Evolutionary conservation across 768 basidiomycete genomes (phyloP), one percentile per base, ranked within the genome.

Genomic region (Suillus placidus): DNA sequence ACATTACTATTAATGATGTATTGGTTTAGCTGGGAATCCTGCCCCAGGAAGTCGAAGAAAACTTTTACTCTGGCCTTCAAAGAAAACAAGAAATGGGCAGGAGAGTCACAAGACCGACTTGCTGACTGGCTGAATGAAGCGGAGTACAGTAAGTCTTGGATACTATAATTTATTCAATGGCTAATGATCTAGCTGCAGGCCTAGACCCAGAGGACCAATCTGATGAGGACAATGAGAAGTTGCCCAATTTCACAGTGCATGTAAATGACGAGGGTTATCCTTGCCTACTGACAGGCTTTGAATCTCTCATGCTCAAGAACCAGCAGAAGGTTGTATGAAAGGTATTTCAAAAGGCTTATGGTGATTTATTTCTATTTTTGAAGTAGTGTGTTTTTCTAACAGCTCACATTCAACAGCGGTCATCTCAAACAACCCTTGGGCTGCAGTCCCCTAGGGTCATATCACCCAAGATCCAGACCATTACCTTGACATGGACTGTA

Each of bases 311-410:
- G 1, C 60, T 61, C 60, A 61, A 61, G n/a, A 37, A 45, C 13
- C 60, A 61, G 42, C 42, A 61, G 40, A 16, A 26, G 20, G 26
- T 61, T 8, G 40, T 61, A 6, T 5, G 23, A 45, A 32, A 61
- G n/a, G 47, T 61, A 9, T 61, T 61, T 32, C 42, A n/a, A 43
- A 61, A 40, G 47, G 42, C 60, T 23, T 61, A 61, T 45, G 23
- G 60, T 61, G 38, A 40, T 40, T 40, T 6, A 45, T 40, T n/a
- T 30, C 16, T 40, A 43, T n/a, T 61, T 61, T 61, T 8, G 20
- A n/a, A 61, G 16, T 45, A 8, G 0, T 61, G 3, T 45, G n/a
- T 45, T 45, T n/a, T 45, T 20, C 20, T 61, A 7, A 61, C 40
- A 12, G 23, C 3, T n/a, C 10, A 45, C 20, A 10, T 45, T 45